Conservation (phyloP, 257 asterid genomes). For the Scutellaria galericulata region DNA sequence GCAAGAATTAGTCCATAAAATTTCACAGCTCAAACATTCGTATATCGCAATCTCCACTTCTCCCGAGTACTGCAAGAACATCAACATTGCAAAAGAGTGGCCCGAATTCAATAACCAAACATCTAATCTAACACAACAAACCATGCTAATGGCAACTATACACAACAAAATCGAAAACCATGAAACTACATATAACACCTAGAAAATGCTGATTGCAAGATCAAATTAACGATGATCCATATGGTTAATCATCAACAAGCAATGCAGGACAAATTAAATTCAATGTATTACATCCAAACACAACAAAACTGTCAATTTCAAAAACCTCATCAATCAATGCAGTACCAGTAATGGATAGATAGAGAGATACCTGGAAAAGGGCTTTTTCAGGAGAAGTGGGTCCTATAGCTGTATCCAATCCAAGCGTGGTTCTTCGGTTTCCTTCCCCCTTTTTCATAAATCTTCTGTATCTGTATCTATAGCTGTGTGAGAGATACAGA, state of each 20-base stretch:
- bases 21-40: slow-evolving; percentile 24
- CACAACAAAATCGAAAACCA: no score
- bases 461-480: slow-evolving; percentile 35
- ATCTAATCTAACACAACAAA: no score
- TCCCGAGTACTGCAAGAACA: slow-evolving; percentile 38
- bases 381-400: slow-evolving; percentile 35
- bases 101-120: no score
- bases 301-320: slow-evolving; percentile 35
- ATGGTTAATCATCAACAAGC: no score
- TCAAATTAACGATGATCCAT: not conserved
- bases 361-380: slow-evolving; percentile 32
- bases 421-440: slow-evolving; percentile 11
- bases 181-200: no score
- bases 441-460: not conserved
- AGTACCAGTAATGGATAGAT: no score
- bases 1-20: no score
- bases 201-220: slow-evolving; percentile 12
- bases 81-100: not conserved
- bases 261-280: not conserved
- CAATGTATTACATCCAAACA: slow-evolving; percentile 28
- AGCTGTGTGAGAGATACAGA: slow-evolving; percentile 19
- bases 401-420: slow-evolving; percentile 29
- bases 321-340: not conserved
- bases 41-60: slow-evolving; percentile 32
- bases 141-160: no score